Conservation (phyloP, 1,139 yeast genomes). For the Blastobotrys malaysiensis region DNA sequence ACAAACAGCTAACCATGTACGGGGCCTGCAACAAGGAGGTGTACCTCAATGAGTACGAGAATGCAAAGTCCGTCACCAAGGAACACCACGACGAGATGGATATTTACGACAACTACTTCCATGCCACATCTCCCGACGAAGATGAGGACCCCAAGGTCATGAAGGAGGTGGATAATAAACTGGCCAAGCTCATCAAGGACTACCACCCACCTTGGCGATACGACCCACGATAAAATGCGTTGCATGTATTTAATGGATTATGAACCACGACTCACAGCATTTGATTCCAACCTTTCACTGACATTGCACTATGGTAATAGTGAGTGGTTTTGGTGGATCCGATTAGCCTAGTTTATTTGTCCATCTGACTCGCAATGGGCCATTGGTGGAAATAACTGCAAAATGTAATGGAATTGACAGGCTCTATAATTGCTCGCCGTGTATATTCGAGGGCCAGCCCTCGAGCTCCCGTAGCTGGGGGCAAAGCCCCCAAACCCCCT, state of each 20-base stretch:
- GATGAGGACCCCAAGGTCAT: constrained; percentile 7
- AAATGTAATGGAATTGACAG: no score
- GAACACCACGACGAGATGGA: constrained; percentile 23
- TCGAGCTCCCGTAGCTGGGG: no score
- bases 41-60: constrained; percentile 21
- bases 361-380: no score
- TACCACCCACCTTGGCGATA: constrained; percentile 18
- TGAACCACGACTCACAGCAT: no score
- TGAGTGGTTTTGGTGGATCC: no score
- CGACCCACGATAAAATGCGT: constrained; percentile 14
- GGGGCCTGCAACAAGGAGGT: constrained; percentile 27
- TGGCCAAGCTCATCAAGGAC: constrained; percentile 13
- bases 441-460: no score
- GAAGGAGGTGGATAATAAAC: constrained; percentile 9
- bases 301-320: no score
- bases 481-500: no score
- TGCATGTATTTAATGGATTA: neutral
- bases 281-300: no score
- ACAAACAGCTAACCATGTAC: constrained; percentile 21
- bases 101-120: constrained; percentile 14
- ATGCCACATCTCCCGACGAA: constrained; percentile 9
- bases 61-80: constrained; percentile 21
- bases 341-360: no score
- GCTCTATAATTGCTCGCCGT: no score
- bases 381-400: no score